Percentiles rank a stretch among this genome's conserved stretches.
Evolutionary conservation across 2,329 filamentous ascomycete genomes (phyloP).

Genomic region (Cytospora piceae): DNA sequence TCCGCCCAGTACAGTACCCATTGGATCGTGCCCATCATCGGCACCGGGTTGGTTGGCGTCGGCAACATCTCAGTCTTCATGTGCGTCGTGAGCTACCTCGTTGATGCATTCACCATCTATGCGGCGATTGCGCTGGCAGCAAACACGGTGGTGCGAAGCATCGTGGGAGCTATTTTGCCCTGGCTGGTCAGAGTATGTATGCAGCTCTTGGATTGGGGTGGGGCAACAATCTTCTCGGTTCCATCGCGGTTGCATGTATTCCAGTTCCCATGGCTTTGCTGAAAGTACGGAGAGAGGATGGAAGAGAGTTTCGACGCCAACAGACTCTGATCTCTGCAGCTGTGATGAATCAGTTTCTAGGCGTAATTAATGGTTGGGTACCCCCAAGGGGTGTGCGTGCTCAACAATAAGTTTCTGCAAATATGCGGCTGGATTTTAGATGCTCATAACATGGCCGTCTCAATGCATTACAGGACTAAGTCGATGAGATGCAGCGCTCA

Average conservation of each 20-base stretch:
- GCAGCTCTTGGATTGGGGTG: slow-evolving; percentile 34
- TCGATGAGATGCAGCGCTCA: too few relatives aligned
- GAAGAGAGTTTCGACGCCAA: too few relatives aligned
- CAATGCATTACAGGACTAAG: too few relatives aligned
- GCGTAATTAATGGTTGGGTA: too few relatives aligned
- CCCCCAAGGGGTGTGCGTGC: too few relatives aligned
- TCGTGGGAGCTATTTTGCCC: slow-evolving; percentile 59
- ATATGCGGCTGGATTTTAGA: too few relatives aligned
- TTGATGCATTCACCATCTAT: slow-evolving; percentile 52
- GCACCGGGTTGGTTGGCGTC: slow-evolving; percentile 49
- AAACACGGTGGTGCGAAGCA: slow-evolving; percentile 55
- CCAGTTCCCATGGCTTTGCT: too few relatives aligned
- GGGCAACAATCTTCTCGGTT: slow-evolving; percentile 35
- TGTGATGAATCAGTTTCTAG: too few relatives aligned
- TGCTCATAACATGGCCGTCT: too few relatives aligned
- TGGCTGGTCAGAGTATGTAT: slow-evolving; percentile 47
- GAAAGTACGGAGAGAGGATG: too few relatives aligned
- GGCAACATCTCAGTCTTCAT: slow-evolving; percentile 47
- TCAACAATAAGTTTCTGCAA: too few relatives aligned
- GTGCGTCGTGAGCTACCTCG: slow-evolving; percentile 60
- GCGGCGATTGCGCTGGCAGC: slow-evolving; percentile 56
- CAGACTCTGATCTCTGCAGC: too few relatives aligned
- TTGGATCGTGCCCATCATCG: slow-evolving; percentile 58
- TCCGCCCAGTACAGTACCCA: slow-evolving; percentile 41
- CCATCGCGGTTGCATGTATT: slow-evolving; percentile 28